A percentile compares a stretch with the other conserved stretches of the same genome.
Evolutionary conservation across 805 yeast species (phyloP).

Genomic region (Lipomyces mesembrius): DNA sequence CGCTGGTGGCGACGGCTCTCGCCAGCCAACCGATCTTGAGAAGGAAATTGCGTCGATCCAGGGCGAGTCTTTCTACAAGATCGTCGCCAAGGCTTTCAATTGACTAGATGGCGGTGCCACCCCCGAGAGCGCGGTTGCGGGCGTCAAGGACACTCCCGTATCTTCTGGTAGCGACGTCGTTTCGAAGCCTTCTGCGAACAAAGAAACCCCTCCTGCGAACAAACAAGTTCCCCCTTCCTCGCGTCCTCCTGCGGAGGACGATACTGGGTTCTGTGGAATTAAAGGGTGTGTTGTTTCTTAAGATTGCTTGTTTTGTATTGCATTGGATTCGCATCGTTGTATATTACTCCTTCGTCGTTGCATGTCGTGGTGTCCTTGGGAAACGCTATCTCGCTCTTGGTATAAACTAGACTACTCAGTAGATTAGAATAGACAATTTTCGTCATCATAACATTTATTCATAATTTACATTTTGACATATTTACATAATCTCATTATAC

Average conservation of each 20-base stretch:
- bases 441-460: background rate
- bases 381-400: background rate
- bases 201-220: slow-evolving; percentile 1
- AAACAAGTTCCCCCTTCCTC: slow-evolving; percentile 15
- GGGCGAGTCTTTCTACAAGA: slow-evolving; percentile 65
- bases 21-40: slow-evolving; percentile 68
- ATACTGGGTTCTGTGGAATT: slow-evolving; percentile 27
- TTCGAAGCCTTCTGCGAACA: background rate
- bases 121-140: slow-evolving; percentile 18
- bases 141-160: slow-evolving; percentile 4
- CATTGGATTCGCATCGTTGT: background rate
- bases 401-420: background rate
- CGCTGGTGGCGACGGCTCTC: slow-evolving; percentile 79
- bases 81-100: slow-evolving; percentile 43
- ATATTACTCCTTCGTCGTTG: background rate
- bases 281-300: slow-evolving; percentile 24
- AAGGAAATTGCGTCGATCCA: slow-evolving; percentile 65
- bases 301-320: background rate
- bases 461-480: background rate
- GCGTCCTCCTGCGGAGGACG: slow-evolving; percentile 17
- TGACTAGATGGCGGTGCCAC: slow-evolving; percentile 29
- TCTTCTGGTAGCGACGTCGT: background rate
- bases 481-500: slow-evolving; percentile 1
- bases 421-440: background rate
- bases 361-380: background rate